Evolutionary conservation across 192 early-diverging fungal species (phyloP).

Genomic region (Coemansia asiatica): DNA sequence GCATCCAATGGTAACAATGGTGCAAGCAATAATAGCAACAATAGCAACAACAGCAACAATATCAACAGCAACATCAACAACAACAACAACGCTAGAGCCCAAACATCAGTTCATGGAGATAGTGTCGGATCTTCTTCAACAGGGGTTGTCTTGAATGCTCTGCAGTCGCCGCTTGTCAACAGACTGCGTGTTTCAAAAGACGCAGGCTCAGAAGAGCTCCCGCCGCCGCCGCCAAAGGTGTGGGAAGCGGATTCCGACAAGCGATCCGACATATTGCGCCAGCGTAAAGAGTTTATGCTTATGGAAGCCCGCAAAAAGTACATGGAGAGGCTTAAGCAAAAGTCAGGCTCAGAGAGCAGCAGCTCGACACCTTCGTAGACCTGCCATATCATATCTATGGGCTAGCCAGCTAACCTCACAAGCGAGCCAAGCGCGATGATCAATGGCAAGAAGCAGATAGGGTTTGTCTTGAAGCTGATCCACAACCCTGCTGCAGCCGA

Average conservation of each 20-base stretch:
- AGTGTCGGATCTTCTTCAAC: slow-evolving; percentile 5
- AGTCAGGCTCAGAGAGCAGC: not conserved
- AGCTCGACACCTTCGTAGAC: not conserved
- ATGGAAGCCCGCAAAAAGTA: slow-evolving; percentile 49
- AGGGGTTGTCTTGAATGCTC: slow-evolving; percentile 33
- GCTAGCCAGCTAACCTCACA: too few species aligned
- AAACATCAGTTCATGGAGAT: not conserved
- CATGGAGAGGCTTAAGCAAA: slow-evolving; percentile 28
- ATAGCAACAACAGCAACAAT: too few species aligned
- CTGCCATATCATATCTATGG: too few species aligned
- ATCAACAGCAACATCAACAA: not conserved
- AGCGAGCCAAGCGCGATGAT: too few species aligned
- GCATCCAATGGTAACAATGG: not conserved
- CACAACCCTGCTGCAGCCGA: too few species aligned
- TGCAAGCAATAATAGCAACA: not conserved
- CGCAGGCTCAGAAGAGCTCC: slow-evolving; percentile 16
- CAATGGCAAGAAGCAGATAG: too few species aligned
- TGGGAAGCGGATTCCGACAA: slow-evolving; percentile 46
- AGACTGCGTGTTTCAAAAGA: slow-evolving; percentile 34
- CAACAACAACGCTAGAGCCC: not conserved
- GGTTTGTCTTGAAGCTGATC: too few species aligned
- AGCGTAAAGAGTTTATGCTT: slow-evolving; percentile 53
- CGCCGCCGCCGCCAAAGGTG: slow-evolving; percentile 36
- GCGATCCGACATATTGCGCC: slow-evolving; percentile 32
- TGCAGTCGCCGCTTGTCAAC: slow-evolving; percentile 43